Percentiles rank a stretch among this genome's conserved stretches.
Conservation (phyloP, 108 stramenopile genomes). For the Stephanodiscus minutulus region DNA sequence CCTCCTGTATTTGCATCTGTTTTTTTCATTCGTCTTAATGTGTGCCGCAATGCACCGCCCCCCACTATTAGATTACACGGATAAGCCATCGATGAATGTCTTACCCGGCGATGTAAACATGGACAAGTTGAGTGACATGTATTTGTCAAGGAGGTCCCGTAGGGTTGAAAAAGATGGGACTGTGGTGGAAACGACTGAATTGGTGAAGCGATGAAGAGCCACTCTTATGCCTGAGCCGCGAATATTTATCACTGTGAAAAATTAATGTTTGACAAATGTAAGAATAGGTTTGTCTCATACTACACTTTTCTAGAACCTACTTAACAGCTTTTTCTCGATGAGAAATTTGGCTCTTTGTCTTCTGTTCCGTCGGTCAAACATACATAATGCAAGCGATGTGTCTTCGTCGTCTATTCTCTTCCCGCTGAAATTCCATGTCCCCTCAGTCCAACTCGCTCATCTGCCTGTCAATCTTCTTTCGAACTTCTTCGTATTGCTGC, state of each 20-base stretch:
- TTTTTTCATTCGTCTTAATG: not conserved
- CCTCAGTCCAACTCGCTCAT: not conserved
- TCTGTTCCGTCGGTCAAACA: too few relatives aligned
- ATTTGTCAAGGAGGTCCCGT: slow-evolving; percentile 9
- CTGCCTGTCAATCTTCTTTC: slow-evolving; percentile 6
- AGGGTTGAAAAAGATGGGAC: not conserved
- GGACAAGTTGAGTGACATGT: slow-evolving; percentile 23
- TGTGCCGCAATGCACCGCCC: not conserved
- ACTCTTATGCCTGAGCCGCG: not conserved
- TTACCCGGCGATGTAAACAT: slow-evolving; percentile 32
- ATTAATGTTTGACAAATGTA: too few relatives aligned
- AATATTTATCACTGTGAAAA: too few relatives aligned
- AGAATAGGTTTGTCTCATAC: too few relatives aligned
- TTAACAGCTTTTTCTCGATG: too few relatives aligned
- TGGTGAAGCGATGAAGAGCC: not conserved
- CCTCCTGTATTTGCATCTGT: not conserved
- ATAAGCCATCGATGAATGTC: slow-evolving; percentile 6
- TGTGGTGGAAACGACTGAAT: slow-evolving; percentile 4
- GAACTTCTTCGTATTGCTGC: slow-evolving; percentile 1
- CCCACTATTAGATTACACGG: not conserved
- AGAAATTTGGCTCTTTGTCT: too few relatives aligned
- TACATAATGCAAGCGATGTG: too few relatives aligned
- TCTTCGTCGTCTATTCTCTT: too few relatives aligned
- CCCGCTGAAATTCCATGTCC: too few relatives aligned
- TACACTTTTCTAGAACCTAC: too few relatives aligned